Evolutionary conservation across 1,284 basidiomycete genomes (phyloP).

Genomic region (Ceratobasidium papillatum): DNA sequence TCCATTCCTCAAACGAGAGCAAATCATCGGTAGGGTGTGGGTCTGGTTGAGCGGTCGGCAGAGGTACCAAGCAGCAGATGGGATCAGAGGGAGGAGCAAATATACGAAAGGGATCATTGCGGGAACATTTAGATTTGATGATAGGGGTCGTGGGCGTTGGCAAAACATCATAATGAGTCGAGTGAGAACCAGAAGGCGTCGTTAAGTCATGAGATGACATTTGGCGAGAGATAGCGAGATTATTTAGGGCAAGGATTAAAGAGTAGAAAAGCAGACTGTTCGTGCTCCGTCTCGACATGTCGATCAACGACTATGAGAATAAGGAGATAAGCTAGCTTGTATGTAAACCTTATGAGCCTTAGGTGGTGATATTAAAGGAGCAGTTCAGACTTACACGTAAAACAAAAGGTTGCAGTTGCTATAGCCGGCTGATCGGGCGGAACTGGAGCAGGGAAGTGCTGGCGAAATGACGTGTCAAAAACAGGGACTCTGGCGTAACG

Average conservation of each 20-base stretch:
- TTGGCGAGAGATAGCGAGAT: conserved; percentile 1
- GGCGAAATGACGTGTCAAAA: conserved; percentile 18
- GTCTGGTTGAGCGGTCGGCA: conserved; percentile 59
- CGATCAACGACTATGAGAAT: conserved; percentile 31
- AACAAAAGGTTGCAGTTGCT: not conserved
- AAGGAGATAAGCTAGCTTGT: conserved; percentile 8
- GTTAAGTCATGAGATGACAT: conserved; percentile 1
- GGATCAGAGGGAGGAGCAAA: conserved; percentile 51
- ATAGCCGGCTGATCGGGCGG: not conserved
- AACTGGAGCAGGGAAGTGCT: not conserved
- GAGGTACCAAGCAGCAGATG: conserved; percentile 71
- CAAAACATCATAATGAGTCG: not conserved
- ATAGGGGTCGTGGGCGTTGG: conserved; percentile 6
- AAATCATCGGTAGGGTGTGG: conserved; percentile 57
- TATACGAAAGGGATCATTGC: conserved; percentile 30
- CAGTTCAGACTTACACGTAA: conserved; percentile 7
- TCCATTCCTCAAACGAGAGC: conserved; percentile 92
- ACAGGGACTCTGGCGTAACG: no score
- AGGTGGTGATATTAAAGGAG: not conserved
- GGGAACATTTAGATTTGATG: conserved; percentile 3
- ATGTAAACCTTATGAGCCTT: not conserved
- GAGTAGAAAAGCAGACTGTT: conserved; percentile 7
- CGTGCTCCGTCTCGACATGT: conserved; percentile 14
- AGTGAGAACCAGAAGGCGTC: not conserved
- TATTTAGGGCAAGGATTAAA: not conserved